Conservation (phyloP, 2,329 filamentous ascomycete genomes). For the Fusarium cyanostomum region DNA sequence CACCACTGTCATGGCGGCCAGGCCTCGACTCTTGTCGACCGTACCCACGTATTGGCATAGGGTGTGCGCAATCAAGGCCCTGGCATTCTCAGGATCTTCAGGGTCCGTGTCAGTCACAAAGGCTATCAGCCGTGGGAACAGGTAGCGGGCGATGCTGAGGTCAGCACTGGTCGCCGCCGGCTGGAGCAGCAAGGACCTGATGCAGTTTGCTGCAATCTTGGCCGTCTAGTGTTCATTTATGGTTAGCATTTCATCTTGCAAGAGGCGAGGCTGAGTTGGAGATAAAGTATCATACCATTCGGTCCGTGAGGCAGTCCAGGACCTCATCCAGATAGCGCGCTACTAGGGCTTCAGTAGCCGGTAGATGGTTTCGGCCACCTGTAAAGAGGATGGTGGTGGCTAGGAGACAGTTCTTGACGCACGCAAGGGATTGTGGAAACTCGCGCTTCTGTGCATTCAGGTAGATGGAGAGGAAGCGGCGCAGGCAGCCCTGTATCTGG, state of each 20-base stretch:
- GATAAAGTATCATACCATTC: conserved; percentile 68
- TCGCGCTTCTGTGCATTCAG: conserved; percentile 80
- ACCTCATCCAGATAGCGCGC: conserved; percentile 80
- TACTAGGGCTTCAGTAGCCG: conserved; percentile 78
- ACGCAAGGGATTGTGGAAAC: conserved; percentile 77
- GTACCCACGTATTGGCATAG: conserved; percentile 75
- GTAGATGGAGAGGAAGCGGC: conserved; percentile 83
- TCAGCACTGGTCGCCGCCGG: conserved; percentile 70
- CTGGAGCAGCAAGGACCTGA: conserved; percentile 82
- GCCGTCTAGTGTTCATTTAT: conserved; percentile 66
- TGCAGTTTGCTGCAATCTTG: conserved; percentile 90
- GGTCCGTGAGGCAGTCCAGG: conserved; percentile 82
- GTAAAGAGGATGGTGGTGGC: conserved; percentile 91
- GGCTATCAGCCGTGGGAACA: conserved; percentile 77
- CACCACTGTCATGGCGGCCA: conserved; percentile 77
- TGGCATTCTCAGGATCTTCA: conserved; percentile 82
- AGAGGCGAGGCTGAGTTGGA: neutral
- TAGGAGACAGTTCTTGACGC: conserved; percentile 92
- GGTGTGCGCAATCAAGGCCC: conserved; percentile 75
- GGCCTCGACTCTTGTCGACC: conserved; percentile 55
- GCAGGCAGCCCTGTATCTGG: conserved; percentile 83
- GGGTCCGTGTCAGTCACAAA: conserved; percentile 77
- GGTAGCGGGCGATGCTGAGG: conserved; percentile 76
- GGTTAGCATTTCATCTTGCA: conserved; percentile 9
- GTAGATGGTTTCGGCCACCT: conserved; percentile 76